Percentiles rank a stretch among this genome's conserved stretches.
These are phyloP conservation scores for Bipolaris gigantea DNA, from an alignment of 2,329 filamentous ascomycete species.

Conservation along the genomic window DNA sequence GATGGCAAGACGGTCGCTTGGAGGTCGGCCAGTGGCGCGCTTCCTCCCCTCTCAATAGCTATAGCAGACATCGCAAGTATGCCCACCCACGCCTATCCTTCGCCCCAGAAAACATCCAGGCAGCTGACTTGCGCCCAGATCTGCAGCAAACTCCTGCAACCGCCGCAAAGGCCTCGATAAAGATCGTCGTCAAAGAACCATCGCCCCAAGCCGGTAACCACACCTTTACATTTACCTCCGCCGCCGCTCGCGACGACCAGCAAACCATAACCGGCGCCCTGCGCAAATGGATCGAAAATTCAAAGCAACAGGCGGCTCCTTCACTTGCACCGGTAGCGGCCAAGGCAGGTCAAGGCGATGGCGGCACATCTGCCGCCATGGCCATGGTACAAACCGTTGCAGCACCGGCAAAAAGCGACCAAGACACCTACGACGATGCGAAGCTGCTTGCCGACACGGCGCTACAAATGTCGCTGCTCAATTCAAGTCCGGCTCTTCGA, in stretches of 20 bases:
- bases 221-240: constrained; percentile 86
- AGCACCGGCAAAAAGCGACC: constrained; percentile 49
- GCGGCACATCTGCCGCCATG: constrained; percentile 66
- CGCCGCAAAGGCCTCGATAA: constrained; percentile 89
- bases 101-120: constrained; percentile 2
- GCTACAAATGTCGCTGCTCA: constrained; percentile 85
- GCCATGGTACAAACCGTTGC: constrained; percentile 71
- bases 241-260: constrained; percentile 78
- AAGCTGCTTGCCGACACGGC: constrained; percentile 76
- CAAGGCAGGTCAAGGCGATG: constrained; percentile 24
- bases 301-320: constrained; percentile 56
- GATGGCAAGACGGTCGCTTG: constrained; percentile 78
- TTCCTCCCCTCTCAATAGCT: constrained; percentile 68
- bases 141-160: constrained; percentile 91
- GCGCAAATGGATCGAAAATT: constrained; percentile 72
- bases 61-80: constrained; percentile 81
- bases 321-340: constrained; percentile 38
- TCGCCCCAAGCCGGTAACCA: constrained; percentile 67
- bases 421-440: constrained; percentile 78
- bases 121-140: constrained; percentile 56
- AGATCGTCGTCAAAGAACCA: constrained; percentile 75
- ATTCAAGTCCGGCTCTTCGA: constrained; percentile 72
- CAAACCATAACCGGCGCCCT: constrained; percentile 82
- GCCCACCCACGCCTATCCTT: constrained; percentile 31
- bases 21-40: constrained; percentile 68